Evolutionary conservation across 306 rosid genomes (phyloP).

Genomic region (Cercis canadensis): DNA sequence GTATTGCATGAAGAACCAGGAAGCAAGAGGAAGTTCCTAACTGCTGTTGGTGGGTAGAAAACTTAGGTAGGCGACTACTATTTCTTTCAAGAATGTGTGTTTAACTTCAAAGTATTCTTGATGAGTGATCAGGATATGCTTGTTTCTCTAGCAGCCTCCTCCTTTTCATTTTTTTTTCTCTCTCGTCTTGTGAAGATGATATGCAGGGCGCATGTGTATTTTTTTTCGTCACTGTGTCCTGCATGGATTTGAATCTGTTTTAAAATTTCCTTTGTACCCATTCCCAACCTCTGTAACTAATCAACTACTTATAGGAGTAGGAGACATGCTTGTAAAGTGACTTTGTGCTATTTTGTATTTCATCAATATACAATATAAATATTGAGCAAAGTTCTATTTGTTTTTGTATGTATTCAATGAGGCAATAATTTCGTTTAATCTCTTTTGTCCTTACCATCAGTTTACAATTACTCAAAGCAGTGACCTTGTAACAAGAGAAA

Average conservation of each 20-base stretch:
- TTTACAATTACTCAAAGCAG: conserved; percentile 2
- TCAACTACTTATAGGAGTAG: conserved; percentile 33
- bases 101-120: conserved; percentile 11
- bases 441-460: conserved; percentile 10
- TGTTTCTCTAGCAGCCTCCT: conserved; percentile 37
- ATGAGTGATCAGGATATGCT: conserved; percentile 14
- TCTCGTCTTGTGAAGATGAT: conserved; percentile 21
- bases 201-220: conserved; percentile 54
- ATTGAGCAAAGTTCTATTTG: too few relatives aligned
- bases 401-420: background rate
- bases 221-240: conserved; percentile 55
- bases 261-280: conserved; percentile 42
- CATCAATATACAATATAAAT: too few relatives aligned
- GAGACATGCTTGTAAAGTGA: conserved; percentile 25
- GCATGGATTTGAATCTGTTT: conserved; percentile 52
- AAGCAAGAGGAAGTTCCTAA: conserved; percentile 75
- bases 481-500: too few relatives aligned
- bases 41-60: conserved; percentile 64
- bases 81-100: conserved; percentile 38
- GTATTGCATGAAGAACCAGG: conserved; percentile 77
- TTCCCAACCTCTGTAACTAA: conserved; percentile 36
- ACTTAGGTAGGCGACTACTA: too few relatives aligned
- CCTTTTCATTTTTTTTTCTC: conserved; percentile 24
- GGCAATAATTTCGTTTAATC: background rate
- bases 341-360: background rate